Conservation (phyloP, 1,284 basidiomycete genomes). For the Amylostereum areolatum region DNA sequence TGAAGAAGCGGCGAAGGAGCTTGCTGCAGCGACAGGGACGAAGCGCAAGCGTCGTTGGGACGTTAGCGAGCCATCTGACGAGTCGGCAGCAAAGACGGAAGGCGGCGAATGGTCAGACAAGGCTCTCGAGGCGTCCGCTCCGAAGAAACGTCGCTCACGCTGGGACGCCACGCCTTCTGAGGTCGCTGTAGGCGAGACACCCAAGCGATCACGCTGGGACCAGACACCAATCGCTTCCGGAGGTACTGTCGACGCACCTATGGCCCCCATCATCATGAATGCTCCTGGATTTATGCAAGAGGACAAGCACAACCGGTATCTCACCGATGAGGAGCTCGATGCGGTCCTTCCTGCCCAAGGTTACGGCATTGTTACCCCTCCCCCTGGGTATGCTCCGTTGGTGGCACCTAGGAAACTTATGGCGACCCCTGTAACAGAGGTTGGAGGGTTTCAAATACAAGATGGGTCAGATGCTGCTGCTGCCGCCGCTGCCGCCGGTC, state of each 20-base stretch:
- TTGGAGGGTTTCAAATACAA: slow-evolving; percentile 93
- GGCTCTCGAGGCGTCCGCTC: slow-evolving; percentile 61
- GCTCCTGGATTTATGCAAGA: slow-evolving; percentile 77
- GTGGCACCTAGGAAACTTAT: slow-evolving; percentile 77
- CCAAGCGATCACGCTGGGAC: slow-evolving; percentile 93
- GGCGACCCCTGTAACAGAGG: slow-evolving; percentile 65
- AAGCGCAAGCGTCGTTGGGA: slow-evolving; percentile 91
- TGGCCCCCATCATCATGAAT: slow-evolving; percentile 80
- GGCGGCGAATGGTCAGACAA: slow-evolving; percentile 69
- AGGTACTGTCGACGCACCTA: slow-evolving; percentile 47
- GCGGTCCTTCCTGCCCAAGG: slow-evolving; percentile 83
- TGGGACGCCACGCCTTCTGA: slow-evolving; percentile 91
- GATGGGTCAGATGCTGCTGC: slow-evolving; percentile 88
- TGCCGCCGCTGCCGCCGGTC: slow-evolving; percentile 82
- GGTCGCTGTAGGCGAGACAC: slow-evolving; percentile 49
- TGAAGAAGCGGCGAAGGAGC: slow-evolving; percentile 61
- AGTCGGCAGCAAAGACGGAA: slow-evolving; percentile 55
- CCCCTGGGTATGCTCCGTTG: slow-evolving; percentile 87
- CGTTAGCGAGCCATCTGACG: slow-evolving; percentile 55
- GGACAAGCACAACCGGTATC: slow-evolving; percentile 92
- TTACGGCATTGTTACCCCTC: slow-evolving; percentile 90
- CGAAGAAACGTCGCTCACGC: slow-evolving; percentile 88
- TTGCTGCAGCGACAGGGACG: slow-evolving; percentile 54
- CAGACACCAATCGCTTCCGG: slow-evolving; percentile 60
- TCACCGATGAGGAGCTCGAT: slow-evolving; percentile 95